Conservation (phyloP, 257 asterid species). For the Solanum pimpinellifolium region DNA sequence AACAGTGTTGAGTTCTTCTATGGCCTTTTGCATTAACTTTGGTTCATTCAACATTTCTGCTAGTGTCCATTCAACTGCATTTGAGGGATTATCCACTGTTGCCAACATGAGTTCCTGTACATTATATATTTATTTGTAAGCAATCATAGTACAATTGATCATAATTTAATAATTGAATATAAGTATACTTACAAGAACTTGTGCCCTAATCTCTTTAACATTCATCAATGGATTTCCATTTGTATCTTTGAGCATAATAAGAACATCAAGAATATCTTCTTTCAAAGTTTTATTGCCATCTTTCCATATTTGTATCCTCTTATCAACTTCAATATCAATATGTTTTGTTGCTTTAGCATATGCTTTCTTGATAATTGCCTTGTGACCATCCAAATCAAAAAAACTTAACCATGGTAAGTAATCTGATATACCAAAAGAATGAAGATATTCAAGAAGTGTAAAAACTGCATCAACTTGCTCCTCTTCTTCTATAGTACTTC, state of each 20-base stretch:
- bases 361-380: not conserved
- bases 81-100: constrained; percentile 13
- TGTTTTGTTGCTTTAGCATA: not conserved
- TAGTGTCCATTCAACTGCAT: constrained; percentile 11
- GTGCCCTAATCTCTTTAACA: not conserved
- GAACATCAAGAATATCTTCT: constrained; percentile 1
- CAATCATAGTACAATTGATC: not conserved
- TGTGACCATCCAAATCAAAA: not conserved
- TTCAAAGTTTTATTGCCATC: not conserved
- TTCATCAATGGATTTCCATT: not conserved
- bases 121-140: not conserved
- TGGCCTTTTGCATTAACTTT: not conserved
- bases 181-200: not conserved
- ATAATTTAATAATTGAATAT: not conserved
- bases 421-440: not conserved
- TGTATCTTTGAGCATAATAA: not conserved
- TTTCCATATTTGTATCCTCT: not conserved
- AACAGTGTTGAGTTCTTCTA: constrained; percentile 4
- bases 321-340: not conserved
- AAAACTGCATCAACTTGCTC: not conserved
- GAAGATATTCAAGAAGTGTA: no score
- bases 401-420: not conserved
- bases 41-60: constrained; percentile 25
- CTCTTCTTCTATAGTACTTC: not conserved
- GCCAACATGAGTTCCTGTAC: constrained; percentile 15